phyloP scores from a whole-genome alignment of 306 rosid genomes.

The Luffa acutangula region DNA sequence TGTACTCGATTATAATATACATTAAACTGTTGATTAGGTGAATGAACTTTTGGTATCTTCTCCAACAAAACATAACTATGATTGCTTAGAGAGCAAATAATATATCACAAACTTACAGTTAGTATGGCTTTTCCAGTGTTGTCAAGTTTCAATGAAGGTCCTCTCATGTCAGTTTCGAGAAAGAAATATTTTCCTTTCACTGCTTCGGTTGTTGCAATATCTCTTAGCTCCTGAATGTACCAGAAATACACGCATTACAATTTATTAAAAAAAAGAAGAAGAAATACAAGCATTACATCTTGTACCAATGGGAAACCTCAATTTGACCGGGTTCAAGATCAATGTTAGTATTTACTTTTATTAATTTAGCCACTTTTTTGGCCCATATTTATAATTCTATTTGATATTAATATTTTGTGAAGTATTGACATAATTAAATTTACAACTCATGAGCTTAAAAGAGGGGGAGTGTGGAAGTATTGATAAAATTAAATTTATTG shows the following conservation, averaged over 20 bases:
- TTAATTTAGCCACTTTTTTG: not conserved
- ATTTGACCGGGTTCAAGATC: not conserved
- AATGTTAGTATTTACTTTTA: not conserved
- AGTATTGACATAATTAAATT: too few relatives aligned
- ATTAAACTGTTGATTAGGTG: not conserved
- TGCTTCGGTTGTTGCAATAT: conserved; percentile 59
- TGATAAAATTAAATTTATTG: too few relatives aligned
- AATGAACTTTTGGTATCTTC: not conserved
- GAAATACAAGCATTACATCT: not conserved
- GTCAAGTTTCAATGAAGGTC: conserved; percentile 80
- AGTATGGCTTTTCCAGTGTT: conserved; percentile 84
- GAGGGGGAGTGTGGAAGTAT: too few relatives aligned
- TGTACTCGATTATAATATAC: not conserved
- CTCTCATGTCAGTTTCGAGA: conserved; percentile 72
- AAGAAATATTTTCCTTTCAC: conserved; percentile 78
- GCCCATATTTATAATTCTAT: not conserved
- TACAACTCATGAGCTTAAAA: too few relatives aligned
- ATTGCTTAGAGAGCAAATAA: not conserved
- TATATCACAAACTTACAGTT: conserved; percentile 36
- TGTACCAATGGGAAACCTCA: not conserved
- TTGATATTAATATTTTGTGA: not conserved
- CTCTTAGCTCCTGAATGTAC: conserved; percentile 67
- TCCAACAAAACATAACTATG: not conserved
- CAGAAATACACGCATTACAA: not conserved
- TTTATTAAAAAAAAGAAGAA: not conserved